These are phyloP conservation scores for Tetradesmus obliquus DNA, from an alignment of 139 green algal genomes.

Conservation along the genomic window DNA sequence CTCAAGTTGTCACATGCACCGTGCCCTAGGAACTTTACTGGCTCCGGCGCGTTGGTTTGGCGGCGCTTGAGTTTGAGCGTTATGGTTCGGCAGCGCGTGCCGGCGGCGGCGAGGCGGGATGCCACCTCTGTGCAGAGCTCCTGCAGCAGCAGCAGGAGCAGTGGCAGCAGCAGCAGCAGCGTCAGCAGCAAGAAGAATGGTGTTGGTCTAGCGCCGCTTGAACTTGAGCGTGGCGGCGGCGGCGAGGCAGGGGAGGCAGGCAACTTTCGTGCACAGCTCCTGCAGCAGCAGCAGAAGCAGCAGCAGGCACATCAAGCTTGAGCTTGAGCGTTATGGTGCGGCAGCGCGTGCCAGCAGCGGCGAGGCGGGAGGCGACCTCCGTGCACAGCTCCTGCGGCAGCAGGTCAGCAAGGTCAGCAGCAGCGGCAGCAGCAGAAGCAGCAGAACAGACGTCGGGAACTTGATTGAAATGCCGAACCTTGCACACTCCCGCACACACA, in stretches of 20 bases:
- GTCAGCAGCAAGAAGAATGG: neutral
- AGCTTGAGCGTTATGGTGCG: conserved; percentile 82
- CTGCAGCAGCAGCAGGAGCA: conserved; percentile 9
- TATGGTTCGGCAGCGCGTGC: conserved; percentile 70
- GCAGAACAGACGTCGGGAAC: no score
- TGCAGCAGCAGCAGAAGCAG: neutral
- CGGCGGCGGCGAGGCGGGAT: conserved; percentile 42
- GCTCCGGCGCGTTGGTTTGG: conserved; percentile 76
- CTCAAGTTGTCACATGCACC: conserved; percentile 90
- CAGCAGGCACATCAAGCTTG: conserved; percentile 55
- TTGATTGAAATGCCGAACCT: no score
- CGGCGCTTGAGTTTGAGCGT: conserved; percentile 89
- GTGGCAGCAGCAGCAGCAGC: neutral
- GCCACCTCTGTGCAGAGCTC: conserved; percentile 51
- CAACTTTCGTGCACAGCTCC: conserved; percentile 51
- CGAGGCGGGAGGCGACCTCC: conserved; percentile 55
- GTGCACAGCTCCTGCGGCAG: conserved; percentile 22
- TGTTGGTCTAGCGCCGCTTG: conserved; percentile 70
- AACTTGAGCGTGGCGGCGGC: conserved; percentile 13
- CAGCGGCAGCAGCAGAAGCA: neutral
- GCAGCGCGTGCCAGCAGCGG: conserved; percentile 57
- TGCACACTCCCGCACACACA: no score
- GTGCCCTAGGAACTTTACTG: conserved; percentile 92
- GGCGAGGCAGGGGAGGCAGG: conserved; percentile 26
- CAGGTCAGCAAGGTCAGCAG: neutral